A percentile compares a stretch with the other conserved stretches of the same genome.
Evolutionary conservation across 2,329 filamentous ascomycete genomes (phyloP).

Genomic region (Teratosphaeriaceae sp.): DNA sequence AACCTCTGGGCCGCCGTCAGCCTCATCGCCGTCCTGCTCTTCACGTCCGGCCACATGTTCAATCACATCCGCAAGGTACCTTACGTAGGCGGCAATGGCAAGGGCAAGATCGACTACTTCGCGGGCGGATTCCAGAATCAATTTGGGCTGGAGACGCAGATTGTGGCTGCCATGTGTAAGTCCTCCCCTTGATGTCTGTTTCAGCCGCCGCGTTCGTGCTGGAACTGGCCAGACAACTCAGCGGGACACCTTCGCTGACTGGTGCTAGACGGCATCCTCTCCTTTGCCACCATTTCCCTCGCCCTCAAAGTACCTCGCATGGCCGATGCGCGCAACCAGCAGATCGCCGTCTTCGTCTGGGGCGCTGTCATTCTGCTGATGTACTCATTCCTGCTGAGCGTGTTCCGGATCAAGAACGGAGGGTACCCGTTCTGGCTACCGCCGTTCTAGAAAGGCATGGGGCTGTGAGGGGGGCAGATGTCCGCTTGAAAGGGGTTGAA

Average conservation of each 20-base stretch:
- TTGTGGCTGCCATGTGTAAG: slow-evolving; percentile 89
- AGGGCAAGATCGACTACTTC: slow-evolving; percentile 84
- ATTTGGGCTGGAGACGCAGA: slow-evolving; percentile 90
- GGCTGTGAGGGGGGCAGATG: too few relatives aligned
- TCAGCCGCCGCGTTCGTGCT: neutral
- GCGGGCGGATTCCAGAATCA: slow-evolving; percentile 89
- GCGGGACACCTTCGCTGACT: slow-evolving; percentile 10
- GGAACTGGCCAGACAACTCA: too few relatives aligned
- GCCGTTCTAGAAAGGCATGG: slow-evolving; percentile 74
- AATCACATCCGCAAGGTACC: slow-evolving; percentile 96
- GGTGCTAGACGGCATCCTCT: slow-evolving; percentile 62
- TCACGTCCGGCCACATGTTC: slow-evolving; percentile 98
- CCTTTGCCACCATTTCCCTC: slow-evolving; percentile 86
- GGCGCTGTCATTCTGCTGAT: slow-evolving; percentile 67
- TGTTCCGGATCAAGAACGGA: slow-evolving; percentile 91
- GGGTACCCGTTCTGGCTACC: slow-evolving; percentile 93
- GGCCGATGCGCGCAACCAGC: slow-evolving; percentile 66
- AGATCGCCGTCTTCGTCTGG: slow-evolving; percentile 76
- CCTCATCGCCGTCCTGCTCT: slow-evolving; percentile 81
- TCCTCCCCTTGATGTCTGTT: slow-evolving; percentile 20
- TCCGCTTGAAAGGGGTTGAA: too few relatives aligned
- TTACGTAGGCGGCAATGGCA: slow-evolving; percentile 79
- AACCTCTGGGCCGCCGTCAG: slow-evolving; percentile 91
- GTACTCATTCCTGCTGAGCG: slow-evolving; percentile 90
- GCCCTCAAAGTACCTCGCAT: slow-evolving; percentile 91